Evolutionary conservation across 805 yeast genomes (phyloP), one percentile per base, ranked within the genome.

Genomic region (Schizosaccharomyces japonicus): DNA sequence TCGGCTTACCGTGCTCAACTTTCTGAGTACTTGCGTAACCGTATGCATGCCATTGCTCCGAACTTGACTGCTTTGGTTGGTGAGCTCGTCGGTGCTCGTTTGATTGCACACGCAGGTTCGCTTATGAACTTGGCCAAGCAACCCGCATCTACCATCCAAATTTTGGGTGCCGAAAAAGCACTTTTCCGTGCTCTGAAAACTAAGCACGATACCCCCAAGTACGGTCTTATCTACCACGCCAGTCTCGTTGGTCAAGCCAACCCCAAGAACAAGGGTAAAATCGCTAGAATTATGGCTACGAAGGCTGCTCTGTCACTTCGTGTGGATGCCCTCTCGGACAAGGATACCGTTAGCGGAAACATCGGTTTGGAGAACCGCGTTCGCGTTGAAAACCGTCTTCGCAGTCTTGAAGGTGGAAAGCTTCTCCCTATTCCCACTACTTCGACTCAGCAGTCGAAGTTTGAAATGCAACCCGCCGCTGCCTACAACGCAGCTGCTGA

Each of bases 21-120:
- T 57, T 80, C 94, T 50, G 80, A 80, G 68, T 90, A 90, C 64
- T 71, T 90, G 58, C 72, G 81, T 39, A 73, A 93, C 51, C 80
- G 96, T 70, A 90, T 90, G 98, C 84, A 82, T 67, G 95, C 96
- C 47, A 87, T 90, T 68, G 98, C 98, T 53, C 98, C 98, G 62
- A 90, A 90, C 66, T 72, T 87, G 62, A 84, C 95, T 47, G 78
- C 90, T 45, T 73, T 90, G 57, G 94, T 90, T 53, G 98, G 98
- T 61, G 98, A 90, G 69, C 75, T 90, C 56, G 93, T 90, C 46
- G 98, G 98, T 66, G 98, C 98, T 52, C 76, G 98, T 68, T 73
- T 90, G 62, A 90, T 90, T 63, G 90, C 98, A 39, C 98, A 90
- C 64, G 78, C 96, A 48, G 98, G 98, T 59, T 81, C 94, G 55